Evolutionary conservation across 176 grass and related monocot genomes (phyloP).

Genomic region (Miscanthus lutarioriparius): DNA sequence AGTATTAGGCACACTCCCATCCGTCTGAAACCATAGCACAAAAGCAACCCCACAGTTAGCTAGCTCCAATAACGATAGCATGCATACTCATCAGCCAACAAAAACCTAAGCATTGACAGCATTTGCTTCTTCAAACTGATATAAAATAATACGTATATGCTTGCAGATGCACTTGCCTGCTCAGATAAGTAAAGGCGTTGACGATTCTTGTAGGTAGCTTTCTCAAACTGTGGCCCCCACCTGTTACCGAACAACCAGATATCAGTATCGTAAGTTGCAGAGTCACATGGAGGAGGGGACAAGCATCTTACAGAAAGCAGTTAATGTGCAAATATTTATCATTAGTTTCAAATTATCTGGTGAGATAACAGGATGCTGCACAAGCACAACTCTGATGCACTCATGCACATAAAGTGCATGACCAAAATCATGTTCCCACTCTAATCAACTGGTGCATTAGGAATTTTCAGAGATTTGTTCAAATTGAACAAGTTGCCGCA

Average conservation of each 20-base stretch:
- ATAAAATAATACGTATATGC: background rate
- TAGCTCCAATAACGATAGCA: conserved; percentile 7
- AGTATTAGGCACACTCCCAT: conserved; percentile 80
- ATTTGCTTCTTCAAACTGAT: background rate
- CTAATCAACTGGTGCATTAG: no score
- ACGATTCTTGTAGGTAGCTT: conserved; percentile 68
- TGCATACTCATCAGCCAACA: conserved; percentile 1
- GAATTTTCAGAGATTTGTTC: background rate
- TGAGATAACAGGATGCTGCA: no score
- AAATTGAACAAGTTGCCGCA: background rate
- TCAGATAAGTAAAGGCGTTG: conserved; percentile 90
- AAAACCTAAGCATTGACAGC: conserved; percentile 5
- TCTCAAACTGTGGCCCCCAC: conserved; percentile 80
- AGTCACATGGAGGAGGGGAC: background rate
- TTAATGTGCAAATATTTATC: no score
- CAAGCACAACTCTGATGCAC: no score
- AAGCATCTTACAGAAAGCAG: no score
- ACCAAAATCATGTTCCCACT: no score
- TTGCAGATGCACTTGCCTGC: conserved; percentile 51
- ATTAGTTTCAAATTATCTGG: no score
- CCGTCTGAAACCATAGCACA: conserved; percentile 61
- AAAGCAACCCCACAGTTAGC: conserved; percentile 27
- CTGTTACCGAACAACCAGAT: conserved; percentile 46
- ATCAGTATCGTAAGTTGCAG: conserved; percentile 25
- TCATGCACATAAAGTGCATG: no score